A percentile compares a stretch with the other conserved stretches of the same genome.
Conservation (phyloP, 1,284 basidiomycete species). For the Volvariella surrecta region DNA sequence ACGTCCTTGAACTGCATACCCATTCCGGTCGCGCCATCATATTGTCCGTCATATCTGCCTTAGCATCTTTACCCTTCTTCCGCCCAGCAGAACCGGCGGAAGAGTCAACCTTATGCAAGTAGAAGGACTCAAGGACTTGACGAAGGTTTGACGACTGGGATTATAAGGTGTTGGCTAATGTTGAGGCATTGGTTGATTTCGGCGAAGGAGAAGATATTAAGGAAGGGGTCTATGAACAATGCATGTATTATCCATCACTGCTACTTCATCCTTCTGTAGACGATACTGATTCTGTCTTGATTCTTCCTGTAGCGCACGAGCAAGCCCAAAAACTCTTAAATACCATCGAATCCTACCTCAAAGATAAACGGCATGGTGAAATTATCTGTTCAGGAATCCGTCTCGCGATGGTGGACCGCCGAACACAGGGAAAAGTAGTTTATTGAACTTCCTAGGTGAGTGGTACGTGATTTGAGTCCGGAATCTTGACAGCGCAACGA, state of each 20-base stretch:
- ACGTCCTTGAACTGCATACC: slow-evolving; percentile 79
- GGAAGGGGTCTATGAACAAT: slow-evolving; percentile 60
- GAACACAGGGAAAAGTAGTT: slow-evolving; percentile 82
- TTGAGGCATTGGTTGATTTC: slow-evolving; percentile 89
- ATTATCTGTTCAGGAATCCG: slow-evolving; percentile 76
- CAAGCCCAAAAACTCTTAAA: slow-evolving; percentile 38
- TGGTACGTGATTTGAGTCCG: too few species aligned
- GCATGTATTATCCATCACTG: too few species aligned
- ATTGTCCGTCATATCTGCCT: slow-evolving; percentile 53
- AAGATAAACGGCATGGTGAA: slow-evolving; percentile 70
- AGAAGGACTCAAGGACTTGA: slow-evolving; percentile 77
- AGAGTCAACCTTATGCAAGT: slow-evolving; percentile 79
- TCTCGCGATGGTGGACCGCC: slow-evolving; percentile 82
- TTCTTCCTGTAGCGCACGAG: slow-evolving; percentile 31
- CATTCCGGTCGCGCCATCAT: slow-evolving; percentile 84
- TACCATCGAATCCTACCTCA: slow-evolving; percentile 46
- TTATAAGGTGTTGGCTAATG: slow-evolving; percentile 65
- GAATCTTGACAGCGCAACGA: slow-evolving; percentile 71
- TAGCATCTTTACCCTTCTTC: slow-evolving; percentile 50
- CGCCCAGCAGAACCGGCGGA: slow-evolving; percentile 74
- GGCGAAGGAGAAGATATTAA: slow-evolving; percentile 85
- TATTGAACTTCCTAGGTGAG: slow-evolving; percentile 78
- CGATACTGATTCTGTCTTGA: too few species aligned
- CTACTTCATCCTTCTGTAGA: too few species aligned
- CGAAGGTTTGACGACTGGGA: slow-evolving; percentile 51